Evolutionary conservation across 495 filamentous ascomycete species (phyloP).

Genomic region (Melanomma pulvis-pyrius): DNA sequence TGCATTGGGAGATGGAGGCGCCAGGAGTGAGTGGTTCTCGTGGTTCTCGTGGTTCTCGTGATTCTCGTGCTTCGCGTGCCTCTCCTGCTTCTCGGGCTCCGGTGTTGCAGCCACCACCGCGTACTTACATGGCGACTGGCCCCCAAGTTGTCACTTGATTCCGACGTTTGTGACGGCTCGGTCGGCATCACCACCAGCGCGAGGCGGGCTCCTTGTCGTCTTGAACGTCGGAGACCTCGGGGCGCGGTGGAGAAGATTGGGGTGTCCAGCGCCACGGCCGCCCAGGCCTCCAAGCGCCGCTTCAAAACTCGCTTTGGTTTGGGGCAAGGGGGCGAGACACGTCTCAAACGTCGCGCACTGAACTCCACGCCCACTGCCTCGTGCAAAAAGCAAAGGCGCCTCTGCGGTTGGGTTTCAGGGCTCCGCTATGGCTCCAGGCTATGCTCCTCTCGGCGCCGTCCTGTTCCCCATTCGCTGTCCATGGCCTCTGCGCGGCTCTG

Average conservation of each 20-base stretch:
- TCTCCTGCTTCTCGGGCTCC: too few relatives aligned
- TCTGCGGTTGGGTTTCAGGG: conserved; percentile 27
- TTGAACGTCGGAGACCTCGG: conserved; percentile 1
- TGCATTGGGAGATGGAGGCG: background rate
- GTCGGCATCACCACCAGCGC: background rate
- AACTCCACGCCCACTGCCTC: conserved; percentile 3
- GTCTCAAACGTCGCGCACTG: conserved; percentile 20
- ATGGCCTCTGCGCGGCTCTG: background rate
- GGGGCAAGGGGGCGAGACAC: conserved; percentile 19
- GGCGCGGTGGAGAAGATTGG: conserved; percentile 1
- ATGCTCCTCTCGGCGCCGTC: conserved; percentile 13
- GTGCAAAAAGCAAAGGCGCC: conserved; percentile 13
- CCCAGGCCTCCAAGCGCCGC: conserved; percentile 5
- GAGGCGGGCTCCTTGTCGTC: background rate
- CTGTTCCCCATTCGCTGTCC: conserved; percentile 3
- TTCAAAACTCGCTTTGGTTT: conserved; percentile 22
- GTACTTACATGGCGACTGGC: too few relatives aligned
- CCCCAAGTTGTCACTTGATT: background rate
- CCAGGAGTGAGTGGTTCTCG: background rate
- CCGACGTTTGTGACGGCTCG: background rate
- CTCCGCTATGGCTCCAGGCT: conserved; percentile 4
- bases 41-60: background rate
- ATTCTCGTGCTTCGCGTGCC: background rate
- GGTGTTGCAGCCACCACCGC: background rate
- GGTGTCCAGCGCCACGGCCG: background rate